Evolutionary conservation across 2,329 filamentous ascomycete species (phyloP).

Genomic region (Fusarium abutilonis): DNA sequence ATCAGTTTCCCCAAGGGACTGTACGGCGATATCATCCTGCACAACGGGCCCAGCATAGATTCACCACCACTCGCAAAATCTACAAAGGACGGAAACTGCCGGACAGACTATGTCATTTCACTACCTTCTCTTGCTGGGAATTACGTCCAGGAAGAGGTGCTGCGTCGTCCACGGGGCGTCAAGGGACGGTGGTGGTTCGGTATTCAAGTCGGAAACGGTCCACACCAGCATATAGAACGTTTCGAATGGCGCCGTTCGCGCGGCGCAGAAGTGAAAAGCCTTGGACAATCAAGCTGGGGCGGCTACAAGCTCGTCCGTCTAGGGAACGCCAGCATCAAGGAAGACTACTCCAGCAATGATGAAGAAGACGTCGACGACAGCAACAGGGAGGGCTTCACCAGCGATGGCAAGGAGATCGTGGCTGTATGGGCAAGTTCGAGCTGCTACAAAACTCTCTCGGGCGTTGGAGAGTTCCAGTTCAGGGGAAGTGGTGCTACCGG

Average conservation of each 20-base stretch:
- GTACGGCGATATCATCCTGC: slow-evolving; percentile 32
- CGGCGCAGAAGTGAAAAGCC: slow-evolving; percentile 35
- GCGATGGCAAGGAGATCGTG: slow-evolving; percentile 41
- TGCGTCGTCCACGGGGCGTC: slow-evolving; percentile 18
- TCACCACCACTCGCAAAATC: slow-evolving; percentile 20
- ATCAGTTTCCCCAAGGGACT: slow-evolving; percentile 21
- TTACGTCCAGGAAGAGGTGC: slow-evolving; percentile 17
- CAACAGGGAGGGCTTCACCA: slow-evolving; percentile 30
- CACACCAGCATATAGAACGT: slow-evolving; percentile 16
- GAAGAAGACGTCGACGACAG: slow-evolving; percentile 7
- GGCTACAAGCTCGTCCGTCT: slow-evolving; percentile 44
- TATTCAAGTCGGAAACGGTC: slow-evolving; percentile 29
- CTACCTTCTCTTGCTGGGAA: slow-evolving; percentile 18
- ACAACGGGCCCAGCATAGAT: slow-evolving; percentile 24
- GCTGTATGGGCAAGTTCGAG: slow-evolving; percentile 38
- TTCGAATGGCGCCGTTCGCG: slow-evolving; percentile 42
- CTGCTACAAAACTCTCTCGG: slow-evolving; percentile 23
- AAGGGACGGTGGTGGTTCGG: slow-evolving; percentile 38
- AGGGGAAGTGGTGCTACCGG: slow-evolving; percentile 42
- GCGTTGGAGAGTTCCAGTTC: slow-evolving; percentile 42
- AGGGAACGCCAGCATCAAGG: slow-evolving; percentile 14
- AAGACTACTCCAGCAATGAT: slow-evolving; percentile 17
- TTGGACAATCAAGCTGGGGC: slow-evolving; percentile 27
- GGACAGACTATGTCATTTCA: slow-evolving; percentile 25
- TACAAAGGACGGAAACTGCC: background rate